These are phyloP conservation scores for Podospora fimiseda DNA, from an alignment of 495 filamentous ascomycete genomes.

Conservation along the genomic window DNA sequence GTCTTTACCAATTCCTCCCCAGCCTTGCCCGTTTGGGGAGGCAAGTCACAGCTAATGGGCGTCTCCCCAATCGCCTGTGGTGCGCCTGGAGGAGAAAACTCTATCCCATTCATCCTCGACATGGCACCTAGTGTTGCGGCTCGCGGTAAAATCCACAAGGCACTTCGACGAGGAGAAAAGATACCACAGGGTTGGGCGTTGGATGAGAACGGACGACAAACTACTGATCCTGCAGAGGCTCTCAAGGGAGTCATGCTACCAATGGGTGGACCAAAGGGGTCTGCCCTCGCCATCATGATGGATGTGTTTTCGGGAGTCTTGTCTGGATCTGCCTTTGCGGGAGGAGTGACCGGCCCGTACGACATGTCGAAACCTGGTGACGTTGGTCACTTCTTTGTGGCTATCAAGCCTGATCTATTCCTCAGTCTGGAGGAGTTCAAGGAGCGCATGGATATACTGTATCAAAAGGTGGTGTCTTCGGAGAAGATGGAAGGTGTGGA, in stretches of 20 bases:
- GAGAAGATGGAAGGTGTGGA: constrained; percentile 67
- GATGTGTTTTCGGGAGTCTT: constrained; percentile 76
- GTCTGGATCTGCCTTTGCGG: constrained; percentile 62
- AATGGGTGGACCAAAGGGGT: constrained; percentile 74
- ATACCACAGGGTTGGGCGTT: constrained; percentile 71
- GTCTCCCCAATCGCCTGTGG: constrained; percentile 75
- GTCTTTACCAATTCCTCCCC: constrained; percentile 77
- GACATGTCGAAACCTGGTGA: constrained; percentile 60
- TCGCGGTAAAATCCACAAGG: constrained; percentile 71
- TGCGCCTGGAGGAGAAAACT: constrained; percentile 47
- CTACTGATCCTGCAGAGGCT: constrained; percentile 60
- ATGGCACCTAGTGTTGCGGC: constrained; percentile 73
- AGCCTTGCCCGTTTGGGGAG: constrained; percentile 68
- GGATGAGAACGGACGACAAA: constrained; percentile 60
- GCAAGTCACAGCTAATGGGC: constrained; percentile 59
- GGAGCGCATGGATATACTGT: constrained; percentile 62
- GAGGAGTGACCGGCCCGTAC: constrained; percentile 65
- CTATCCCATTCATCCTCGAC: constrained; percentile 60
- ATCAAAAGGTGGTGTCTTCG: constrained; percentile 54
- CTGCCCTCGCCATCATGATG: constrained; percentile 71
- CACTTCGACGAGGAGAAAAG: constrained; percentile 60
- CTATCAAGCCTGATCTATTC: constrained; percentile 71
- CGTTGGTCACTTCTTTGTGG: constrained; percentile 71
- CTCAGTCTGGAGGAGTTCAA: constrained; percentile 64
- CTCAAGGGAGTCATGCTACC: constrained; percentile 70